phyloP scores from a whole-genome alignment of 768 basidiomycete species.

The Mrakia frigida region DNA sequence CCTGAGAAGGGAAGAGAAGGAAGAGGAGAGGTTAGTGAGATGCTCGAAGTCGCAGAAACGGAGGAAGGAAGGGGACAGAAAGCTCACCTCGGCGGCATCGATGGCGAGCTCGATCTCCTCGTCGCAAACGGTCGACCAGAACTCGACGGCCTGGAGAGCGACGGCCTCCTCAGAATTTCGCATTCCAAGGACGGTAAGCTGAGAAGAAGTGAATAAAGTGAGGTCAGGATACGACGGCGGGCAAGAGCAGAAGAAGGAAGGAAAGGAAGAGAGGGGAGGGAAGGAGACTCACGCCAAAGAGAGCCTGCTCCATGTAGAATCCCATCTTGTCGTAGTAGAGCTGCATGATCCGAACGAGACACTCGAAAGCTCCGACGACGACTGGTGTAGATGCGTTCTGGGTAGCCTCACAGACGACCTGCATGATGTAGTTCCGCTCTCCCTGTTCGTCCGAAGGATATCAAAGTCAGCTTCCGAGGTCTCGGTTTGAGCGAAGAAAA shows the following conservation, averaged over 20 bases:
- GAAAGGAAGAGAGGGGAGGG: too few relatives aligned
- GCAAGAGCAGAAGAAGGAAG: not conserved
- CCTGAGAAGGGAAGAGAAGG: conserved; percentile 49
- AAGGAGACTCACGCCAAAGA: conserved; percentile 74
- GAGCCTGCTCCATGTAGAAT: conserved; percentile 97
- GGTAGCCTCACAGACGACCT: conserved; percentile 97
- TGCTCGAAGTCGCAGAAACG: not conserved
- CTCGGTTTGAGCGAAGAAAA: conserved; percentile 18
- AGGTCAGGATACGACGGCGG: conserved; percentile 7
- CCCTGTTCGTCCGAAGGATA: conserved; percentile 54
- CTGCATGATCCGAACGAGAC: conserved; percentile 92
- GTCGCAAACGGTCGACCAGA: conserved; percentile 99
- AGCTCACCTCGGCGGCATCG: conserved; percentile 76
- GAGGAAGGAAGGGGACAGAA: not conserved
- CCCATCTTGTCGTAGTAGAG: conserved; percentile 99
- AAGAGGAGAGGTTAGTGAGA: not conserved
- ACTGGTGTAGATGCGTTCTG: conserved; percentile 73
- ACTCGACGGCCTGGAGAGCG: conserved; percentile 93
- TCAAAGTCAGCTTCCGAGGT: too few relatives aligned
- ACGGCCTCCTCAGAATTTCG: conserved; percentile 85
- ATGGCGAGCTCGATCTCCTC: conserved; percentile 89
- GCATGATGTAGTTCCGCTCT: conserved; percentile 99
- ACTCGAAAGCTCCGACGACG: conserved; percentile 94
- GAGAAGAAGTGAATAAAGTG: conserved; percentile 34
- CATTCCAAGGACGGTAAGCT: conserved; percentile 98